phyloP scores from a whole-genome alignment of 495 filamentous ascomycete species.

The Neohortaea acidophila region DNA sequence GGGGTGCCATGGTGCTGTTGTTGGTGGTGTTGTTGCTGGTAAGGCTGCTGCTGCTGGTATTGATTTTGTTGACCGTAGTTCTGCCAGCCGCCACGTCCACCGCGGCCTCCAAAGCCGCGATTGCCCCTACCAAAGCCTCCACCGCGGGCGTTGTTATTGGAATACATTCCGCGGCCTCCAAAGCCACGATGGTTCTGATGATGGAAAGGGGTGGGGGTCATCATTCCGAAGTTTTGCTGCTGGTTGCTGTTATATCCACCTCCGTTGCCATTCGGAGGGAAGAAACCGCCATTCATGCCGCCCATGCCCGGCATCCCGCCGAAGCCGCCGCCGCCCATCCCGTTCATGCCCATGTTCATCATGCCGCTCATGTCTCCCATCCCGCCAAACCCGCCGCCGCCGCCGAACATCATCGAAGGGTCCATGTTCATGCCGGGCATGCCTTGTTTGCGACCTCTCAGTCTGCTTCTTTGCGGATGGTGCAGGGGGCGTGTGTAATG shows the following conservation, averaged over 20 bases:
- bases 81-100: slow-evolving; percentile 8
- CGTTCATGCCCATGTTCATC: slow-evolving; percentile 54
- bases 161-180: slow-evolving; percentile 12
- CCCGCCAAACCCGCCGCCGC: slow-evolving; percentile 39
- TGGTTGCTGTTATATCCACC: slow-evolving; percentile 19
- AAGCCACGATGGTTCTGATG: slow-evolving; percentile 19
- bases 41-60: slow-evolving; percentile 6
- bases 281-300: slow-evolving; percentile 9
- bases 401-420: slow-evolving; percentile 84
- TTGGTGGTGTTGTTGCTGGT: slow-evolving; percentile 1
- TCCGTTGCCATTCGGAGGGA: slow-evolving; percentile 14
- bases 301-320: slow-evolving; percentile 29
- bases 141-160: too few species aligned
- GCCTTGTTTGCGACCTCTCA: slow-evolving; percentile 29
- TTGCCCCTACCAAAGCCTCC: slow-evolving; percentile 9
- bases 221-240: slow-evolving; percentile 18
- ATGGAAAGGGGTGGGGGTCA: slow-evolving; percentile 12
- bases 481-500: not conserved
- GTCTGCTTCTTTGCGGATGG: slow-evolving; percentile 3
- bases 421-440: slow-evolving; percentile 77
- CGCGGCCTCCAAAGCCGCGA: slow-evolving; percentile 1
- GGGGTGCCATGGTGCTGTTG: not conserved
- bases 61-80: slow-evolving; percentile 8
- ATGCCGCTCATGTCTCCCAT: slow-evolving; percentile 71
- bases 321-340: slow-evolving; percentile 9